Conservation (phyloP, 2,329 filamentous ascomycete species). For the Diaporthe vexans region DNA sequence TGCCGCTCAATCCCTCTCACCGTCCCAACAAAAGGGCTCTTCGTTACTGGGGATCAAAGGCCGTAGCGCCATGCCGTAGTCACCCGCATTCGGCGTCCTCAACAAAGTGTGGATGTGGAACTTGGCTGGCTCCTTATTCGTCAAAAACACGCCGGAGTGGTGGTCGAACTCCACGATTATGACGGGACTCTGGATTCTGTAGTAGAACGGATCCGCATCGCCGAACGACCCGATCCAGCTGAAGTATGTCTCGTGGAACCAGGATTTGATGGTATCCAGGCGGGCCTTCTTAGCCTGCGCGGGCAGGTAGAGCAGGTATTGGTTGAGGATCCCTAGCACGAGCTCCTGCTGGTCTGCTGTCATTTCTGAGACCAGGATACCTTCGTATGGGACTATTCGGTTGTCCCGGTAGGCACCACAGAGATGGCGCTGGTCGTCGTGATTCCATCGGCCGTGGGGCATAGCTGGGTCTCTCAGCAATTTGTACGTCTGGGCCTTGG, state of each 20-base stretch:
- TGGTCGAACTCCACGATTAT: slow-evolving; percentile 84
- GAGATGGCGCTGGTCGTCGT: slow-evolving; percentile 83
- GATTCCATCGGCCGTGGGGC: slow-evolving; percentile 81
- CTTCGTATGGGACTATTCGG: slow-evolving; percentile 81
- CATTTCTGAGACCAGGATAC: slow-evolving; percentile 68
- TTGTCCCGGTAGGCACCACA: slow-evolving; percentile 87
- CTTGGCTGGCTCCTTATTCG: slow-evolving; percentile 79
- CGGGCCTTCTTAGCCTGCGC: slow-evolving; percentile 65
- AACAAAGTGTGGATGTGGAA: slow-evolving; percentile 85
- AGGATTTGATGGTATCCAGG: slow-evolving; percentile 65
- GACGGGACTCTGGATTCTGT: slow-evolving; percentile 81
- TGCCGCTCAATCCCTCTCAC: slow-evolving; percentile 42
- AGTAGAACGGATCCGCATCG: slow-evolving; percentile 81
- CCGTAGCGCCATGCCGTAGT: slow-evolving; percentile 75
- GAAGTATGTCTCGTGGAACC: slow-evolving; percentile 81
- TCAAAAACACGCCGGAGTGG: slow-evolving; percentile 83
- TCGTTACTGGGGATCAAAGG: slow-evolving; percentile 51
- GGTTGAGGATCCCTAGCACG: slow-evolving; percentile 70
- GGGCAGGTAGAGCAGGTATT: slow-evolving; percentile 80
- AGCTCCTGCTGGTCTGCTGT: slow-evolving; percentile 62
- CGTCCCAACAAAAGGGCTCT: slow-evolving; percentile 60
- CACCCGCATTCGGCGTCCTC: slow-evolving; percentile 80
- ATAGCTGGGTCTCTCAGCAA: slow-evolving; percentile 75
- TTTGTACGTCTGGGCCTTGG: slow-evolving; percentile 69
- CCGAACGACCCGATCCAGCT: slow-evolving; percentile 82